Percentiles rank a stretch among this genome's conserved stretches.
Conservation (phyloP, 441 rosid species). For the Gossypium aridum region DNA sequence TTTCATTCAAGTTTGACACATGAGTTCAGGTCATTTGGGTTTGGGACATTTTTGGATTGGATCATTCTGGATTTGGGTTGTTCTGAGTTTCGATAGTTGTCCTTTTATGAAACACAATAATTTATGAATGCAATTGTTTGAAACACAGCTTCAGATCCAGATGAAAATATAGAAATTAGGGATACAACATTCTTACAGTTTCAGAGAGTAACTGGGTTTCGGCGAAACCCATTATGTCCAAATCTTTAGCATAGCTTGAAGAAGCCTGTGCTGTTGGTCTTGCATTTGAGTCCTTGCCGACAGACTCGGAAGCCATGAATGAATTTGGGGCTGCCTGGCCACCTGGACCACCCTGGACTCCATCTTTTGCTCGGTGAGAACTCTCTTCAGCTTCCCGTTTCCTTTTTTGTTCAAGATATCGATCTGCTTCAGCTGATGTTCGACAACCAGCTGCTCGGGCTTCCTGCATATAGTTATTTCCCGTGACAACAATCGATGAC, state of each 20-base stretch:
- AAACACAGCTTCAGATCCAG: not conserved
- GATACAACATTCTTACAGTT: conserved; percentile 39
- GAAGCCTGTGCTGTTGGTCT: conserved; percentile 55
- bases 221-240: conserved; percentile 47
- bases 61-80: too few species aligned
- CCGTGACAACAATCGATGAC: not conserved
- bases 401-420: conserved; percentile 55
- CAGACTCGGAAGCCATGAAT: conserved; percentile 33
- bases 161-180: not conserved
- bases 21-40: not conserved
- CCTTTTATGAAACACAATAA: not conserved
- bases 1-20: not conserved
- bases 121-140: not conserved
- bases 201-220: conserved; percentile 78
- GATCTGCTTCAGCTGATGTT: conserved; percentile 75
- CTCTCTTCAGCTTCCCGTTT: conserved; percentile 78
- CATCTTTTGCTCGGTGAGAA: conserved; percentile 60
- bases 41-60: not conserved
- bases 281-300: conserved; percentile 39
- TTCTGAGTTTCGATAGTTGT: not conserved
- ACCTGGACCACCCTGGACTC: conserved; percentile 42
- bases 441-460: conserved; percentile 91
- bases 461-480: conserved; percentile 43
- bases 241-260: conserved; percentile 49
- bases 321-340: conserved; percentile 35